Percentiles rank a stretch among this genome's conserved stretches.
Evolutionary conservation across 306 rosid species (phyloP).

Genomic region (Sicyos edulis): DNA sequence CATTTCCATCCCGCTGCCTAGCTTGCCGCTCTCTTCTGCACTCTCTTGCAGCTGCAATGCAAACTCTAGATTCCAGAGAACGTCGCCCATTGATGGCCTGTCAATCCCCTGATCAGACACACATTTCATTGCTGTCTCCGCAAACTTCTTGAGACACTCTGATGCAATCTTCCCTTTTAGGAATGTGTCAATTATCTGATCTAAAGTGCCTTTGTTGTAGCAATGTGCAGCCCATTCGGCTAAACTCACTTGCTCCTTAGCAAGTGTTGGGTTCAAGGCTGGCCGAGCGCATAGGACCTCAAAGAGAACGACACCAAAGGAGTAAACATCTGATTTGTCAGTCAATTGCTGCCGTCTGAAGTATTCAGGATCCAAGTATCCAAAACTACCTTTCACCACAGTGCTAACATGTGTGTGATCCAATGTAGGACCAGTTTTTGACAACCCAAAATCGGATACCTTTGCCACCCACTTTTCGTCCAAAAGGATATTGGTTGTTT

Average conservation of each 20-base stretch:
- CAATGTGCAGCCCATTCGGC: constrained; percentile 99
- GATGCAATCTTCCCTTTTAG: constrained; percentile 89
- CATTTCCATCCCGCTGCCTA: constrained; percentile 29
- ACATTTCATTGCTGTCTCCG: constrained; percentile 98
- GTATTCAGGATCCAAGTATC: constrained; percentile 98
- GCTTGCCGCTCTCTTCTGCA: constrained; percentile 79
- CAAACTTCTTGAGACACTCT: constrained; percentile 85
- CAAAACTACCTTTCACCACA: constrained; percentile 96
- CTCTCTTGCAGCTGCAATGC: constrained; percentile 98
- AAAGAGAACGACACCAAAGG: constrained; percentile 92
- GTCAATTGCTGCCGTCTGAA: constrained; percentile 96
- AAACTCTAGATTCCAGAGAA: constrained; percentile 95
- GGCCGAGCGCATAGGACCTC: constrained; percentile 96
- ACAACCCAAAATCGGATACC: constrained; percentile 96
- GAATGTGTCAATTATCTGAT: constrained; percentile 68
- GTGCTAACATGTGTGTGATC: constrained; percentile 98
- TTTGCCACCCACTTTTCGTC: constrained; percentile 99
- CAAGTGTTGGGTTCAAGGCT: constrained; percentile 79
- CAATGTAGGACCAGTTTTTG: constrained; percentile 95
- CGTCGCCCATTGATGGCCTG: constrained; percentile 99
- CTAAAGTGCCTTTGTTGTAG: constrained; percentile 86
- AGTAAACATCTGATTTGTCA: constrained; percentile 95
- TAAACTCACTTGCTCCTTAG: constrained; percentile 96
- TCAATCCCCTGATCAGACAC: constrained; percentile 92
- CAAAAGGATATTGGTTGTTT: constrained; percentile 90